Evolutionary conservation across 2,329 filamentous ascomycete species (phyloP), one percentile per base, ranked within the genome.

Genomic region (Stachybotrys elegans): DNA sequence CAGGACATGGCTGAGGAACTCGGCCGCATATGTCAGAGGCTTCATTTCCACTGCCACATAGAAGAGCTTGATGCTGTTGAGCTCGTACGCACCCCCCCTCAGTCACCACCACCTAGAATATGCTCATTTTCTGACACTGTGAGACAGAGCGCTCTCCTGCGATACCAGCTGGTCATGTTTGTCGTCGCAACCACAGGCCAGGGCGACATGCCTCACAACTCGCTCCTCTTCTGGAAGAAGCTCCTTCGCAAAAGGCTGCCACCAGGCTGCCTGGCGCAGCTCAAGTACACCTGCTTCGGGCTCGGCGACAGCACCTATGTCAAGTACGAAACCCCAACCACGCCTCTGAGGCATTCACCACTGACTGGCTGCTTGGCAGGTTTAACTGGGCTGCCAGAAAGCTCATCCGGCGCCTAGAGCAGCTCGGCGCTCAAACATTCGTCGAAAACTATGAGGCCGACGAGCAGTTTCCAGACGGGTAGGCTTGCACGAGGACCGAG

Each of bases 361-460:
- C n/a, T 19, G 5, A 16, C 20, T 45, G 12, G 43, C n/a, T 17
- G 4, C 7, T 12, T 12, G 20, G 8, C 19, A 92, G 86, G 57
- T 95, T 89, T 66, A 98, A 98, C 68, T 95, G 88, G 81, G 90
- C 92, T 16, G 86, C 87, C 37, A 80, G 90, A 40, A 95, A 96
- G 66, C 73, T 98, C 37, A 82, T 90, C 56, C 92, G 90, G 55
- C 81, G 93, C 14, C 71, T 98, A 25, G 64, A 84, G 29, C 90
- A 95, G 60, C 78, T 98, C 1, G 92, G 92, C 2, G 93, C 88
- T 3, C 74, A 74, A 34, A 79, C 88, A 39, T 79, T 93, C 49
- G 86, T 86, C 56, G 80, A 84, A 32, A 74, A 83, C 29, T 93
- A 88, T 12, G 93, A 98, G 65, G 90, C 85, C 19, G 93, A 98